Percentiles rank a stretch among this genome's conserved stretches.
These are phyloP conservation scores for Fusarium napiforme DNA, from an alignment of 2,329 filamentous ascomycete species.

Conservation along the genomic window DNA sequence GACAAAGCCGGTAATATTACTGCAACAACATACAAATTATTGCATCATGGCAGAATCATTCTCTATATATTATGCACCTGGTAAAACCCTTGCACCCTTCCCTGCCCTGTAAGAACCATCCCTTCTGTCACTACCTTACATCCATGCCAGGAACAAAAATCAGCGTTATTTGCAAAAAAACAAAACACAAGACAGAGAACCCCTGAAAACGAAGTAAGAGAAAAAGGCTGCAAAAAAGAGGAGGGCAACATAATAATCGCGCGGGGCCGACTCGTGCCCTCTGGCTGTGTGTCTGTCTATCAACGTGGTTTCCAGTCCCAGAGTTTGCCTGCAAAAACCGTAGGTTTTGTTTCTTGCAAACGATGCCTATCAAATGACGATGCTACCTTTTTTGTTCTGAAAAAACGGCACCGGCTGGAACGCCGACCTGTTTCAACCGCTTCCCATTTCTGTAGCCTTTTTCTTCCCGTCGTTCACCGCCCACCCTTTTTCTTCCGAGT, in stretches of 20 bases:
- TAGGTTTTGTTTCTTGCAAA: conserved; percentile 37
- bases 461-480: conserved; percentile 39
- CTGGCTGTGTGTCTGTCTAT: conserved; percentile 48
- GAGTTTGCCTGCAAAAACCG: conserved; percentile 39
- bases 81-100: conserved; percentile 41
- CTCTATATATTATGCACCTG: conserved; percentile 47
- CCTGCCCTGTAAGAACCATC: conserved; percentile 37
- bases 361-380: conserved; percentile 45
- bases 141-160: conserved; percentile 41
- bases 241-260: conserved; percentile 41
- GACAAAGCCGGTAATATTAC: not conserved
- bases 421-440: conserved; percentile 43
- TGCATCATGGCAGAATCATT: conserved; percentile 42
- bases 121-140: conserved; percentile 42
- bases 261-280: conserved; percentile 40
- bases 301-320: conserved; percentile 43
- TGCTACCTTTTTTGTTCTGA: conserved; percentile 40
- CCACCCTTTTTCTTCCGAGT: conserved; percentile 33
- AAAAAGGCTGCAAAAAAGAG: conserved; percentile 39
- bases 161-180: conserved; percentile 29
- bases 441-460: conserved; percentile 45
- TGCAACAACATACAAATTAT: conserved; percentile 15
- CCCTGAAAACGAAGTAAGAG: conserved; percentile 38
- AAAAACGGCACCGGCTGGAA: conserved; percentile 44
- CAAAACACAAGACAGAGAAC: conserved; percentile 35